Percentiles rank a stretch among this genome's conserved stretches.
phyloP scores from a whole-genome alignment of 768 basidiomycete genomes.

The Amylocystis lapponica region DNA sequence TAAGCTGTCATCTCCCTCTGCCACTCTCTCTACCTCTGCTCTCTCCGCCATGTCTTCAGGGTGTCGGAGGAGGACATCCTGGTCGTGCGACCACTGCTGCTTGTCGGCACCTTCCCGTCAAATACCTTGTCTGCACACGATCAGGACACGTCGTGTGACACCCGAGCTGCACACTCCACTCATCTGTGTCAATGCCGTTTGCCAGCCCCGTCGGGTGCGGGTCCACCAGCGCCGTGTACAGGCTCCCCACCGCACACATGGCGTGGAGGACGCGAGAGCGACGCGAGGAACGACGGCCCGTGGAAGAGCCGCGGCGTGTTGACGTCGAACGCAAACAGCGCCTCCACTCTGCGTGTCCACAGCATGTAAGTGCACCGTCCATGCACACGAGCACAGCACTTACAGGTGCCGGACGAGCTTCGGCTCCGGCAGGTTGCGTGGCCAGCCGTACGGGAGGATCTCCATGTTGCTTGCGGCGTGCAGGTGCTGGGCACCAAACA shows the following conservation, averaged over 20 bases:
- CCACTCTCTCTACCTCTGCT: no score
- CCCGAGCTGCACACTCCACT: no score
- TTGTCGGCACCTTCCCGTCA: no score
- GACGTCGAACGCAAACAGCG: conserved; percentile 75
- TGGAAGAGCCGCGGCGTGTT: conserved; percentile 70
- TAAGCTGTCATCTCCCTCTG: no score
- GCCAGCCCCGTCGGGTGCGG: no score
- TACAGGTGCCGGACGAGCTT: conserved; percentile 63
- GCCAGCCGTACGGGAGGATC: conserved; percentile 36
- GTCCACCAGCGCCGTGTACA: conserved; percentile 65
- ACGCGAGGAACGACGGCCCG: conserved; percentile 54
- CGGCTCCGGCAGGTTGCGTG: conserved; percentile 51
- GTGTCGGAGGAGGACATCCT: no score
- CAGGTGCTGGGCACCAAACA: no score
- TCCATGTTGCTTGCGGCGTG: background rate
- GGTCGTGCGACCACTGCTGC: no score
- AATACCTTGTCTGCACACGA: no score
- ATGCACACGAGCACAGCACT: conserved; percentile 18
- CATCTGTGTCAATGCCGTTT: no score
- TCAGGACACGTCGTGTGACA: no score
- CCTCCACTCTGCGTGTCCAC: conserved; percentile 50
- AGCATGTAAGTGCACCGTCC: background rate
- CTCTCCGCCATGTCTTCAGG: no score
- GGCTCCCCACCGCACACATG: conserved; percentile 74
- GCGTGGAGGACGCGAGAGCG: conserved; percentile 70